Conservation (phyloP, 345 rosid species). For the Citrus hindsii region DNA sequence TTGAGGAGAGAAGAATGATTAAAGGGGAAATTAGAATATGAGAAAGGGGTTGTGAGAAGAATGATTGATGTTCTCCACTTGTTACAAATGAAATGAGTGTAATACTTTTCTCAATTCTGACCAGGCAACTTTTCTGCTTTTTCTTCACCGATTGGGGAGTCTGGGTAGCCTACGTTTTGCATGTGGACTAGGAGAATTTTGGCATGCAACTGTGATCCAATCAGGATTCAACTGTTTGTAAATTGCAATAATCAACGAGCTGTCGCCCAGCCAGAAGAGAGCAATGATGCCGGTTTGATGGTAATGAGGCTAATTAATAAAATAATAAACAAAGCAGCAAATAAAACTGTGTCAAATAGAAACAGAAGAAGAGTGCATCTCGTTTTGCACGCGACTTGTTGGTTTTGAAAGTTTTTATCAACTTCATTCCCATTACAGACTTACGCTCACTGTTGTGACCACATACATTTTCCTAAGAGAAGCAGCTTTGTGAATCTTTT, state of each 20-base stretch:
- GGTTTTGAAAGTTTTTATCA: not conserved
- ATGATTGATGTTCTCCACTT: slow-evolving; percentile 84
- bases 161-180: not conserved
- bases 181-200: not conserved
- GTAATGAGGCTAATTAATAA: not conserved
- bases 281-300: not conserved
- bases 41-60: slow-evolving; percentile 37
- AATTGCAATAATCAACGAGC: not conserved
- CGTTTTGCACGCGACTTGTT: not conserved
- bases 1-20: slow-evolving; percentile 21
- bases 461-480: not conserved
- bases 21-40: slow-evolving; percentile 26
- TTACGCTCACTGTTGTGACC: not conserved
- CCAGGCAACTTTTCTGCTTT: not conserved
- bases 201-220: not conserved
- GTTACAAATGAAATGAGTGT: slow-evolving; percentile 15
- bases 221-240: not conserved
- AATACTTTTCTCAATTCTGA: not conserved
- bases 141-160: not conserved
- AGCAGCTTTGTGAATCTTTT: not conserved
- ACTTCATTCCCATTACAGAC: not conserved
- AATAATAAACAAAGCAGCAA: not conserved
- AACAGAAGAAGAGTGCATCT: too few relatives aligned
- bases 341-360: not conserved
- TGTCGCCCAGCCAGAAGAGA: not conserved